Evolutionary conservation across 2,329 filamentous ascomycete genomes (phyloP).

Genomic region (Allantophomopsis lycopodina): DNA sequence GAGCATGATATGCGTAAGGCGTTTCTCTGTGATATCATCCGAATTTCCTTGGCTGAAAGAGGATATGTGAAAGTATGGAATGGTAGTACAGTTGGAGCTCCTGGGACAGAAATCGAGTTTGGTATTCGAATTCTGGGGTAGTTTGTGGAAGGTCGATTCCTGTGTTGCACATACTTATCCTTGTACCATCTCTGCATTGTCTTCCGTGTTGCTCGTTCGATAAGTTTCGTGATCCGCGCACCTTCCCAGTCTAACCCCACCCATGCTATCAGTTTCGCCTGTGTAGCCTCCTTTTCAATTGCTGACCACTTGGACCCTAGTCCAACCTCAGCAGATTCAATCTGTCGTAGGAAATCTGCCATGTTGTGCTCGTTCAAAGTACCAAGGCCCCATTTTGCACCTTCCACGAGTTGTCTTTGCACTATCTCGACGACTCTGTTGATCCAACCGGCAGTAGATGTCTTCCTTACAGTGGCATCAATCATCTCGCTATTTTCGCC

Average conservation of each 20-base stretch:
- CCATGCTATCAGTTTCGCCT: slow-evolving; percentile 38
- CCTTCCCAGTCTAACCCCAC: slow-evolving; percentile 75
- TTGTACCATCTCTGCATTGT: slow-evolving; percentile 80
- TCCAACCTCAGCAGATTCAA: slow-evolving; percentile 18
- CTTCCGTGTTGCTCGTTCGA: slow-evolving; percentile 71
- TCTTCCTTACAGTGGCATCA: slow-evolving; percentile 49
- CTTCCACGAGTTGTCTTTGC: slow-evolving; percentile 72
- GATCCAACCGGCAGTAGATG: slow-evolving; percentile 64
- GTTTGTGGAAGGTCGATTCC: slow-evolving; percentile 36
- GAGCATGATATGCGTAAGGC: slow-evolving; percentile 86
- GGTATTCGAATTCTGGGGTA: slow-evolving; percentile 69
- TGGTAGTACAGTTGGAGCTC: slow-evolving; percentile 84
- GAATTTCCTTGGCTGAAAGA: slow-evolving; percentile 79
- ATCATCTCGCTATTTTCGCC: slow-evolving; percentile 70
- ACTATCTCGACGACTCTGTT: slow-evolving; percentile 87
- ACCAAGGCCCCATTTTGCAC: slow-evolving; percentile 73
- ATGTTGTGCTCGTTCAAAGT: slow-evolving; percentile 44
- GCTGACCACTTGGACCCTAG: slow-evolving; percentile 18
- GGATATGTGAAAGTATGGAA: slow-evolving; percentile 98
- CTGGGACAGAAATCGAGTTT: slow-evolving; percentile 58
- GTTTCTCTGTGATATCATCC: slow-evolving; percentile 89
- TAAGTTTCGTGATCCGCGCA: slow-evolving; percentile 64
- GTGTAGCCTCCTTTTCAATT: slow-evolving; percentile 19
- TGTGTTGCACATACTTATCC: slow-evolving; percentile 56
- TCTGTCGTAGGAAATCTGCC: slow-evolving; percentile 21